Conservation (phyloP, 2,329 filamentous ascomycete genomes). For the Nemania sp. region DNA sequence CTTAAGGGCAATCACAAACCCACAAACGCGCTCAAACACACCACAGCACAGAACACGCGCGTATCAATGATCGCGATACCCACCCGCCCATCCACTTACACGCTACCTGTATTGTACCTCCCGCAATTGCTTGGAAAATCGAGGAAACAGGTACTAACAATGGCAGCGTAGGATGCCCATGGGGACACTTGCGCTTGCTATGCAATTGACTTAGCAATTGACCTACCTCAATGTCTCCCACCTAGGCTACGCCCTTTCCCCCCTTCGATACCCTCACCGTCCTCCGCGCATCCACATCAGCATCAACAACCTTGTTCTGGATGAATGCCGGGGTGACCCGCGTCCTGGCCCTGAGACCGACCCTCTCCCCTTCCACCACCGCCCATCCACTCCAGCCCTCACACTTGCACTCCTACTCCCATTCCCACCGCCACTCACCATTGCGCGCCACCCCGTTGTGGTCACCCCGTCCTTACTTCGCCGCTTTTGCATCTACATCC, state of each 20-base stretch:
- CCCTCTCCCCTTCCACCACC: conserved; percentile 18
- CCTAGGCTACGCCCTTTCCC: background rate
- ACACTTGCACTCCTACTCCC: conserved; percentile 9
- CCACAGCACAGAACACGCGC: background rate
- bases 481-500: conserved; percentile 19
- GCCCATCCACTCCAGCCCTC: conserved; percentile 25
- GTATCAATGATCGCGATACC: conserved; percentile 8
- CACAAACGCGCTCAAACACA: background rate
- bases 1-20: background rate
- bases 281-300: background rate
- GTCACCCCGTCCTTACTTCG: conserved; percentile 34
- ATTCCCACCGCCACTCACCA: too few relatives aligned
- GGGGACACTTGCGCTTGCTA: background rate
- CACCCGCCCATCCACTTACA: background rate
- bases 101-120: background rate
- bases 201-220: background rate
- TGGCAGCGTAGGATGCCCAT: conserved; percentile 2
- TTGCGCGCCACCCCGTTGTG: conserved; percentile 25
- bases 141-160: conserved; percentile 10
- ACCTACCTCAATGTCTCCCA: background rate
- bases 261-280: background rate
- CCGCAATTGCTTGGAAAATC: background rate
- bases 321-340: conserved; percentile 36
- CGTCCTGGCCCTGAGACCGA: conserved; percentile 34
- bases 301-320: conserved; percentile 28